These are phyloP conservation scores for Russula griseocarnosa DNA, from an alignment of 768 basidiomycete species.

Conservation along the genomic window DNA sequence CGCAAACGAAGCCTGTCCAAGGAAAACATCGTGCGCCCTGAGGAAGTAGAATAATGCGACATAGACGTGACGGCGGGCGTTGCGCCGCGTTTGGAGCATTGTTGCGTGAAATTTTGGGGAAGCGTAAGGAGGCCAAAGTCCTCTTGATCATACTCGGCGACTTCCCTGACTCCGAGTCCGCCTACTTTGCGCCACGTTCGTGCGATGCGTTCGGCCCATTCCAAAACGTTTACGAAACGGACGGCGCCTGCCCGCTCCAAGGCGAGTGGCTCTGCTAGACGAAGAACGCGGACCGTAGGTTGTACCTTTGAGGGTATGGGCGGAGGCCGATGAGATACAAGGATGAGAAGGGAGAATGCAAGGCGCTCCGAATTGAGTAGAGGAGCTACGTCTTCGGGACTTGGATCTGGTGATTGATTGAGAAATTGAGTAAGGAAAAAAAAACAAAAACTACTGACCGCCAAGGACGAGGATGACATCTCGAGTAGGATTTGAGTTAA, in stretches of 20 bases:
- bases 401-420: slow-evolving; percentile 10
- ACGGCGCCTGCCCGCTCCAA: slow-evolving; percentile 36
- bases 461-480: slow-evolving; percentile 40
- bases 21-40: slow-evolving; percentile 2
- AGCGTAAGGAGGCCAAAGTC: slow-evolving; percentile 31
- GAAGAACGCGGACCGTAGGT: slow-evolving; percentile 38
- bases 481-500: slow-evolving; percentile 30
- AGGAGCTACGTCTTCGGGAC: slow-evolving; percentile 34
- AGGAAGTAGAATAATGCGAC: neutral
- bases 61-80: slow-evolving; percentile 5
- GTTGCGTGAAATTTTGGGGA: slow-evolving; percentile 28
- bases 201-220: slow-evolving; percentile 41
- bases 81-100: slow-evolving; percentile 8
- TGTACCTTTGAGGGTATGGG: slow-evolving; percentile 32
- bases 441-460: slow-evolving; percentile 31
- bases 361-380: slow-evolving; percentile 37
- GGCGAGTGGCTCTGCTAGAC: slow-evolving; percentile 35
- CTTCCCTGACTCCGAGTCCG: slow-evolving; percentile 32
- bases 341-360: slow-evolving; percentile 38
- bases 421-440: neutral
- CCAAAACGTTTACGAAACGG: slow-evolving; percentile 38
- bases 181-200: slow-evolving; percentile 38
- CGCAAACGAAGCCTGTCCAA: neutral
- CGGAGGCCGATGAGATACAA: slow-evolving; percentile 38
- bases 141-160: slow-evolving; percentile 32